A percentile compares a stretch with the other conserved stretches of the same genome.
These are phyloP conservation scores for Termitomyces sp. DNA, from an alignment of 768 basidiomycete genomes.

Conservation along the genomic window DNA sequence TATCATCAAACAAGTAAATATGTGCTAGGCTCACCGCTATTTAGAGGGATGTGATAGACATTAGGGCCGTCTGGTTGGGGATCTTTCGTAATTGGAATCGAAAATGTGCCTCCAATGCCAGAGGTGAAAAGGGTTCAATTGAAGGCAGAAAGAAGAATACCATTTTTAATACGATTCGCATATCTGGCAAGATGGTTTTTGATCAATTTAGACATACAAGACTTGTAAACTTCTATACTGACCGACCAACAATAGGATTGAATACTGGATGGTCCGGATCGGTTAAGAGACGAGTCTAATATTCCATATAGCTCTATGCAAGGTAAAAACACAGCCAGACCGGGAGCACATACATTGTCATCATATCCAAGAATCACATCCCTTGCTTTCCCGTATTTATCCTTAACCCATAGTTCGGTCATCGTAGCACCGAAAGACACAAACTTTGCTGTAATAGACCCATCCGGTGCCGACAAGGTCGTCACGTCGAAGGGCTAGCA, in stretches of 20 bases:
- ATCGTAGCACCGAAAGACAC: slow-evolving; percentile 52
- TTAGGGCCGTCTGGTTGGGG: slow-evolving; percentile 37
- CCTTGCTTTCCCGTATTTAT: slow-evolving; percentile 38
- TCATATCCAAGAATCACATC: slow-evolving; percentile 59
- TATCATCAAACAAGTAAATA: not conserved
- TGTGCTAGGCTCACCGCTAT: slow-evolving; percentile 30
- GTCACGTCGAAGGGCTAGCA: slow-evolving; percentile 44
- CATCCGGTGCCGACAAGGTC: slow-evolving; percentile 44
- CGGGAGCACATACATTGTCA: slow-evolving; percentile 33
- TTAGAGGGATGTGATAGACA: slow-evolving; percentile 45
- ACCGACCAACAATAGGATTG: slow-evolving; percentile 33
- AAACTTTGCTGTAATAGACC: slow-evolving; percentile 53
- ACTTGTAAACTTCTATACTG: not conserved
- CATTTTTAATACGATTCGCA: slow-evolving; percentile 47
- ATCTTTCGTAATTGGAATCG: slow-evolving; percentile 44
- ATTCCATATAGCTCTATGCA: not conserved
- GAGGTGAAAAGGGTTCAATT: not conserved
- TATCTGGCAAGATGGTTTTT: slow-evolving; percentile 27
- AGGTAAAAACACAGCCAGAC: not conserved
- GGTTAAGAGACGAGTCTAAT: slow-evolving; percentile 31
- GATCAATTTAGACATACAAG: not conserved
- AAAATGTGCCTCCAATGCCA: slow-evolving; percentile 38
- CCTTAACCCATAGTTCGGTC: slow-evolving; percentile 52
- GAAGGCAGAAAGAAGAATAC: slow-evolving; percentile 17
- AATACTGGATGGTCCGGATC: slow-evolving; percentile 46